These are phyloP conservation scores for Colletotrichum gloeosporioides DNA, from an alignment of 2,329 filamentous ascomycete genomes.

Conservation along the genomic window DNA sequence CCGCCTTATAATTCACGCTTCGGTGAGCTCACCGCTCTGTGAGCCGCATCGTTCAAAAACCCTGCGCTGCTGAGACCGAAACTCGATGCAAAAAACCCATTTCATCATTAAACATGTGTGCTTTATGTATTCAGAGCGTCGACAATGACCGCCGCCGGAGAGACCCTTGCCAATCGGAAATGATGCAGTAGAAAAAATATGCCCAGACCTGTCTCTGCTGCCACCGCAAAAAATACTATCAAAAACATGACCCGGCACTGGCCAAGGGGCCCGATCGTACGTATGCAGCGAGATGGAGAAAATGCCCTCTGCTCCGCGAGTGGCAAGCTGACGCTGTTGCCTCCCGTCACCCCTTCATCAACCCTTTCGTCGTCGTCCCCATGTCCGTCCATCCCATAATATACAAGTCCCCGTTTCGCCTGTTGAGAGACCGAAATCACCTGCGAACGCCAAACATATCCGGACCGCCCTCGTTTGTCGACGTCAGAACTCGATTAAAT, in stretches of 20 bases:
- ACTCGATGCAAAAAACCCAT: neutral
- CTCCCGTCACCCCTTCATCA: neutral
- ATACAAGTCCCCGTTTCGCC: slow-evolving; percentile 21
- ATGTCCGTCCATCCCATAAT: slow-evolving; percentile 4
- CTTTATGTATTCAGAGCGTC: neutral
- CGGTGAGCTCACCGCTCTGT: neutral
- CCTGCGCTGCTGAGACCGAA: neutral
- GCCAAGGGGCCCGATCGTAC: neutral
- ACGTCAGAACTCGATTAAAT: slow-evolving; percentile 9
- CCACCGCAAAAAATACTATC: neutral
- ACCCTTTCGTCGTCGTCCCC: neutral
- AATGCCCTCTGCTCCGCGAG: neutral
- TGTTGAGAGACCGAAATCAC: slow-evolving; percentile 21
- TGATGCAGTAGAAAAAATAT: neutral
- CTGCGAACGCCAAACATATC: slow-evolving; percentile 17
- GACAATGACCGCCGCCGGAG: neutral
- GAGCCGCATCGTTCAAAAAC: neutral
- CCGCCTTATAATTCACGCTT: neutral
- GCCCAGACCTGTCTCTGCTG: neutral
- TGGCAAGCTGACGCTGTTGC: neutral
- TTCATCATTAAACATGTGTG: neutral
- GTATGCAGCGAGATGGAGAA: slow-evolving; percentile 7
- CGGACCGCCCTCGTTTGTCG: slow-evolving; percentile 17
- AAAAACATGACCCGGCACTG: neutral
- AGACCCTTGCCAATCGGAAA: neutral